Conservation (phyloP, 2,329 filamentous ascomycete species). For the Cytospora leucostoma region DNA sequence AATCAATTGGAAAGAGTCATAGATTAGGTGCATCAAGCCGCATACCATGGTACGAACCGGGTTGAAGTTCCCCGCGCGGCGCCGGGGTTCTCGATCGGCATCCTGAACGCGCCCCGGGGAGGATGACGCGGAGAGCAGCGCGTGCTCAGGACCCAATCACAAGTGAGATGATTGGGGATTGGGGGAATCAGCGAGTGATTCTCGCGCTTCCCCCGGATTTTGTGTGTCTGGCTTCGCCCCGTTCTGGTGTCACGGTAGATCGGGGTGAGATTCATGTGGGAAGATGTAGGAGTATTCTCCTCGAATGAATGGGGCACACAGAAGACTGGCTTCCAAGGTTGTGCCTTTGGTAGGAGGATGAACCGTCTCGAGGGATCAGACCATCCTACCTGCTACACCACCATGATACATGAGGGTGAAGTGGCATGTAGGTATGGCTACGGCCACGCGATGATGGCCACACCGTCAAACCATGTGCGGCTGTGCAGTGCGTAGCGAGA, state of each 20-base stretch:
- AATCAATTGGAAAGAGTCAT: not conserved
- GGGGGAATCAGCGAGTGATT: slow-evolving; percentile 9
- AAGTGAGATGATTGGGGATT: not conserved
- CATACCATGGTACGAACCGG: not conserved
- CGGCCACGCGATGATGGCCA: slow-evolving; percentile 6
- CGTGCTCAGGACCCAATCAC: slow-evolving; percentile 26
- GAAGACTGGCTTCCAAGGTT: not conserved
- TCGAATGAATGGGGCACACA: not conserved
- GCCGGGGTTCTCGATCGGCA: not conserved
- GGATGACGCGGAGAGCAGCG: slow-evolving; percentile 19
- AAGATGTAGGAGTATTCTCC: slow-evolving; percentile 3
- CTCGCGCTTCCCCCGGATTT: slow-evolving; percentile 17
- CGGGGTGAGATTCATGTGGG: slow-evolving; percentile 11
- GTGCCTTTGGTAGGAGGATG: not conserved
- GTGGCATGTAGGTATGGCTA: slow-evolving; percentile 14
- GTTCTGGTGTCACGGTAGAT: slow-evolving; percentile 19
- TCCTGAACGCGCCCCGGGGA: not conserved
- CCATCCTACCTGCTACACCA: not conserved
- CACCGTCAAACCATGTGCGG: slow-evolving; percentile 9
- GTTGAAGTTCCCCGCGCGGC: not conserved
- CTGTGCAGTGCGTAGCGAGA: slow-evolving; percentile 11
- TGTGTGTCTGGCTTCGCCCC: slow-evolving; percentile 19
- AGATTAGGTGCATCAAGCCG: not conserved
- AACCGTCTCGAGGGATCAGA: not conserved
- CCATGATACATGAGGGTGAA: slow-evolving; percentile 5